These are phyloP conservation scores for Tolypocladium capitatum DNA, from an alignment of 2,329 filamentous ascomycete genomes.

Conservation along the genomic window DNA sequence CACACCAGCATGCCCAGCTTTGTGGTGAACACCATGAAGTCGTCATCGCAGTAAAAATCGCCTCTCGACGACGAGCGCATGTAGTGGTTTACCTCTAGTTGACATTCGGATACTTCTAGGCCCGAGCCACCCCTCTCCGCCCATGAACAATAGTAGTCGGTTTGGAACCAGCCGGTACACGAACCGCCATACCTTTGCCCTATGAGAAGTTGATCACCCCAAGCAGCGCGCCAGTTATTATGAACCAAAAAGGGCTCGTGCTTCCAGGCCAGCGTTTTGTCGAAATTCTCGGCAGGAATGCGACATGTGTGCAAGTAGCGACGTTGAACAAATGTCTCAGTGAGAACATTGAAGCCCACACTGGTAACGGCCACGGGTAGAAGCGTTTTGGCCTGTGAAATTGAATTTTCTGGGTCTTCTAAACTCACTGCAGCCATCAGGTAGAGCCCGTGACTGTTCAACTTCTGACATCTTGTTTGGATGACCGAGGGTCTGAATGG, in stretches of 20 bases:
- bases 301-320: background rate
- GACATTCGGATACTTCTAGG: background rate
- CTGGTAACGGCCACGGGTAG: background rate
- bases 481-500: fast-evolving
- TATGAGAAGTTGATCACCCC: background rate
- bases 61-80: background rate
- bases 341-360: background rate
- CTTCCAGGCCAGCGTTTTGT: too few relatives aligned
- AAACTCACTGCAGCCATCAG: background rate
- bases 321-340: background rate
- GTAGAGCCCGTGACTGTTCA: background rate
- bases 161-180: background rate
- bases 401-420: background rate
- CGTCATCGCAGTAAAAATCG: background rate
- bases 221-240: background rate
- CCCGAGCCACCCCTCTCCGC: background rate
- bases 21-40: background rate
- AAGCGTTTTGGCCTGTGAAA: fast-evolving
- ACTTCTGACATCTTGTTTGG: background rate
- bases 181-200: background rate
- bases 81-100: background rate
- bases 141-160: background rate
- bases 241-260: too few relatives aligned
- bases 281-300: background rate
- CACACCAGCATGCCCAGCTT: background rate